A percentile compares a stretch with the other conserved stretches of the same genome.
Conservation (phyloP, 2,329 filamentous ascomycete species). For the Neonectria hederae region DNA sequence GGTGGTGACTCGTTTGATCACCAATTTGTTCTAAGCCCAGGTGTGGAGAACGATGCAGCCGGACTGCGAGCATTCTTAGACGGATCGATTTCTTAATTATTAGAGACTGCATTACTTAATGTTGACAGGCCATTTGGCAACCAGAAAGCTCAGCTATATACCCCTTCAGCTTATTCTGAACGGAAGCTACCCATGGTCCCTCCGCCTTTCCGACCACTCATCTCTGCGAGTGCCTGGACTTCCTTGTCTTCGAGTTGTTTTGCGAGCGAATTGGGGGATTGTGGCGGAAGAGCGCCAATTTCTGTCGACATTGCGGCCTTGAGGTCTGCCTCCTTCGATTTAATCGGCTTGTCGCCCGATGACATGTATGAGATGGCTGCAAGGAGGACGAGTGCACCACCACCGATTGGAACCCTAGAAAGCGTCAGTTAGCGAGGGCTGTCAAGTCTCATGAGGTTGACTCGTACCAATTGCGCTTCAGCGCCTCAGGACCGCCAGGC, state of each 20-base stretch:
- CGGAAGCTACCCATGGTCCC: constrained; percentile 44
- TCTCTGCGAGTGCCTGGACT: constrained; percentile 38
- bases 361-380: constrained; percentile 44
- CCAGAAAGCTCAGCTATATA: background rate
- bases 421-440: background rate
- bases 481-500: constrained; percentile 43
- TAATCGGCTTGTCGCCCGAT: constrained; percentile 29
- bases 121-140: no score
- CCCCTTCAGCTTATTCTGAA: constrained; percentile 36
- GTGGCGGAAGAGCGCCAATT: constrained; percentile 18
- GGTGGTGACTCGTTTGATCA: background rate
- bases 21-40: background rate
- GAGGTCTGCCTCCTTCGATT: constrained; percentile 24
- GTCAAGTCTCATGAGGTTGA: background rate
- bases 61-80: background rate
- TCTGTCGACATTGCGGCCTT: constrained; percentile 25
- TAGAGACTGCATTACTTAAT: background rate
- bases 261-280: constrained; percentile 17
- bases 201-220: constrained; percentile 45
- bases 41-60: background rate
- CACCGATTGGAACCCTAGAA: constrained; percentile 44
- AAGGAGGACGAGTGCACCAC: constrained; percentile 38
- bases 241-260: constrained; percentile 36
- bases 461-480: constrained; percentile 47
- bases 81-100: background rate